Base-by-base conservation (phyloP, 345 rosid genomes). In the Syzygium aromaticum region DNA sequence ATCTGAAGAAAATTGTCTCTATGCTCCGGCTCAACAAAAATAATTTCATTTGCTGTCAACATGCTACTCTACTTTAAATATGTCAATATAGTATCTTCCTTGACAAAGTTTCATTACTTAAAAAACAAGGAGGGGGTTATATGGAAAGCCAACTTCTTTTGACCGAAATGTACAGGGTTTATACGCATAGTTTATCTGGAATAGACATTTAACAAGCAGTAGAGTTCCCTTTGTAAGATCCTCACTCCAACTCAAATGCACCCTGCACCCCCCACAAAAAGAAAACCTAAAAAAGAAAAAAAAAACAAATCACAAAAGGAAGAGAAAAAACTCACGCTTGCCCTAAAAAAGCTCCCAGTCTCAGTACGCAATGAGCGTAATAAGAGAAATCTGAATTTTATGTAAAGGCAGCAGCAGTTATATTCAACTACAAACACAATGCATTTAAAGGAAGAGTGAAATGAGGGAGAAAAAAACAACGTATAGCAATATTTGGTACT, bases 361-460 rank as follows among this genome's bases (percentile, higher is more conserved):
- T 61, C 33, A 2, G 13, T n/a, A n/a, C 0, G 1, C 0, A 0
- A 30, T 13, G 38, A 61, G 6, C 0, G 10, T n/a, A 13, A n/a
- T 61, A n/a, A 61, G 38, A 61, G 33, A 61, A 61, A 61, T 61
- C 73, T 61, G 16, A n/a, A 61, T n/a, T 61, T 61, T n/a, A n/a
- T 1, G 5, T 19, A 61, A 8, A 61, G 73, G 38, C 13, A 52
- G 17, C 54, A 52, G 16, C 54, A 52, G 54, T 52, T 5, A 52
- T 61, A n/a, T 13, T 61, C 38, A 61, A 61, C 73, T 61, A 14
- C 73, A 61, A 13, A 61, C 73, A n/a, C 73, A 61, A 61, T 13
- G 38, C 73, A 61, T 61, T 61, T n/a, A 61, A 61, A 61, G 33
- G 38, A 61, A 61, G 19, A 61, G 73, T 9, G 38, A 61, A 61